Conservation (phyloP, 2,329 filamentous ascomycete species). For the Claviceps lovelessii region DNA sequence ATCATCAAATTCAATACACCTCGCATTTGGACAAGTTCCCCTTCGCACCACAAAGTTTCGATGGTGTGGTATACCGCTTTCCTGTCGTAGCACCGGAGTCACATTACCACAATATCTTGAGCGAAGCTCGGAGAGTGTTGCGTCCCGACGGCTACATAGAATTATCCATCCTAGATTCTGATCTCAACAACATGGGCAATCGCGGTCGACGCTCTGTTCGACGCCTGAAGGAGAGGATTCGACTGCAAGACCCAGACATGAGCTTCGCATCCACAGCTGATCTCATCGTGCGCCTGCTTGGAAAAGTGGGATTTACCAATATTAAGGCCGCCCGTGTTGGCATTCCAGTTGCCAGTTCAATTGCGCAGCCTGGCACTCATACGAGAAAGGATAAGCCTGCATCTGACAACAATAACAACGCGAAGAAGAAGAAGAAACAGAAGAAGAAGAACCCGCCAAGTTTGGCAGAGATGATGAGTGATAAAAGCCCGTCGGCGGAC, state of each 20-base stretch:
- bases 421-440: too few relatives aligned
- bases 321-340: constrained; percentile 66
- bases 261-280: constrained; percentile 47
- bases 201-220: constrained; percentile 54
- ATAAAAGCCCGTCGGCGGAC: constrained; percentile 56
- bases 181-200: constrained; percentile 70
- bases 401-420: not conserved
- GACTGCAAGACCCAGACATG: constrained; percentile 42
- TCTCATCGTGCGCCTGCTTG: constrained; percentile 50
- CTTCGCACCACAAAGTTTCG: constrained; percentile 63
- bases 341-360: constrained; percentile 51
- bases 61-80: constrained; percentile 63
- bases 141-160: constrained; percentile 70
- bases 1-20: constrained; percentile 58
- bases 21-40: constrained; percentile 54
- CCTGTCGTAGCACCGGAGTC: constrained; percentile 53
- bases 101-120: constrained; percentile 55
- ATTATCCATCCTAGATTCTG: constrained; percentile 61
- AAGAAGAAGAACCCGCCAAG: constrained; percentile 33
- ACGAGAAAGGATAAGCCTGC: constrained; percentile 7
- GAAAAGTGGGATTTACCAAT: constrained; percentile 53
- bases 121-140: constrained; percentile 63
- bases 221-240: constrained; percentile 56
- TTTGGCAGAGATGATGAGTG: constrained; percentile 59
- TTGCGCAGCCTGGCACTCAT: constrained; percentile 18